phyloP scores from a whole-genome alignment of 306 rosid species.

The Quercus variabilis region DNA sequence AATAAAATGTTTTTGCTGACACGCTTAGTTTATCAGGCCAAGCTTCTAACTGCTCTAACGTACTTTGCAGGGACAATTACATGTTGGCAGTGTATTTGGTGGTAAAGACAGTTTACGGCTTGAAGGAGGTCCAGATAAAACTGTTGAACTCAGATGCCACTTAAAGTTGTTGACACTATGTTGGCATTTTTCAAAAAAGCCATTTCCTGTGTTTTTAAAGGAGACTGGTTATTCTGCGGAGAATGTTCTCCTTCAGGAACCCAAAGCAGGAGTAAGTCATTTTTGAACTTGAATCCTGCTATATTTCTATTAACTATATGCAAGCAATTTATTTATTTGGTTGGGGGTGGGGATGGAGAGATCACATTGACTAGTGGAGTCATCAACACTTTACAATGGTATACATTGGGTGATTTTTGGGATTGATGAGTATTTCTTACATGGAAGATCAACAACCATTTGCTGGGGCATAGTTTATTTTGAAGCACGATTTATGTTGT shows the following conservation, averaged over 20 bases:
- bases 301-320: neutral
- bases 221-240: constrained; percentile 74
- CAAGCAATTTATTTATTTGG: neutral
- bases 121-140: constrained; percentile 51
- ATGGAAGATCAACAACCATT: constrained; percentile 1
- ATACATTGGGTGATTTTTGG: neutral
- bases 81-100: constrained; percentile 70
- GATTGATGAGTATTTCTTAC: neutral
- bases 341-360: neutral
- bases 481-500: neutral
- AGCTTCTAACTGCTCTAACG: constrained; percentile 6
- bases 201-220: constrained; percentile 71
- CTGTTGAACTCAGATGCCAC: constrained; percentile 67
- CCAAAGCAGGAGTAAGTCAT: constrained; percentile 88
- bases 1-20: neutral
- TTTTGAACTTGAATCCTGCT: constrained; percentile 10
- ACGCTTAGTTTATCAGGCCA: neutral
- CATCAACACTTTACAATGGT: neutral
- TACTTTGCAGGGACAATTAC: constrained; percentile 68
- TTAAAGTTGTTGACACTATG: constrained; percentile 74
- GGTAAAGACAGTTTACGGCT: constrained; percentile 70
- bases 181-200: constrained; percentile 94
- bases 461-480: neutral
- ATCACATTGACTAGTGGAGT: neutral
- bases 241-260: constrained; percentile 84